Evolutionary conservation across 345 rosid species (phyloP).

Genomic region (Ceriops zippeliana): DNA sequence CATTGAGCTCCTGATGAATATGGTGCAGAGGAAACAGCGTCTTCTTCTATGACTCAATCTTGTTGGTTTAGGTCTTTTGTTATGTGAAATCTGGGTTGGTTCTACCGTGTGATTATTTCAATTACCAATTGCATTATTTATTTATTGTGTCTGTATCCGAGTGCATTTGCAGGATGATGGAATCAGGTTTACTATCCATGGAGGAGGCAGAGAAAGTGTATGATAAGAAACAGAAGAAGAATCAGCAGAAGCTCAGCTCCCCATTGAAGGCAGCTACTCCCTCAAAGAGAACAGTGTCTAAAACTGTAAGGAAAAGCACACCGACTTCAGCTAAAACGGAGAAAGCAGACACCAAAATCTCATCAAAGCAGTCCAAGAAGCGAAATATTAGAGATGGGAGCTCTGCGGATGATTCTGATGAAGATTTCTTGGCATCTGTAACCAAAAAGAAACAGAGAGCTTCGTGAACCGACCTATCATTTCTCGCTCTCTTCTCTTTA

Average conservation of each 20-base stretch:
- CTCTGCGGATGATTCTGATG: constrained; percentile 52
- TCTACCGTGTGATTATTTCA: no score
- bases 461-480: constrained; percentile 3
- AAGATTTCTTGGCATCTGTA: constrained; percentile 38
- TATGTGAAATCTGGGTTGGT: no score
- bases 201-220: constrained; percentile 66
- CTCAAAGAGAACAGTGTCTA: constrained; percentile 38
- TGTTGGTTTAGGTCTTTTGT: neutral
- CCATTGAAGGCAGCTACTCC: constrained; percentile 50
- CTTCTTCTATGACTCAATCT: neutral
- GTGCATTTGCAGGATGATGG: constrained; percentile 80
- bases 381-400: constrained; percentile 46
- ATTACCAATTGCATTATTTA: no score
- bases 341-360: constrained; percentile 32
- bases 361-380: constrained; percentile 45
- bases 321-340: constrained; percentile 35
- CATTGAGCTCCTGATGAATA: neutral
- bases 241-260: constrained; percentile 39
- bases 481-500: neutral
- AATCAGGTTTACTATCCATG: constrained; percentile 74
- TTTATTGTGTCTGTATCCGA: neutral
- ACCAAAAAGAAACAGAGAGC: constrained; percentile 54
- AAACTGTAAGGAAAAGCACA: constrained; percentile 31
- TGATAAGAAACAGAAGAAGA: constrained; percentile 62
- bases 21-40: neutral